These are phyloP conservation scores for Penicillium olsonii DNA, from an alignment of 2,329 filamentous ascomycete genomes.

Conservation along the genomic window DNA sequence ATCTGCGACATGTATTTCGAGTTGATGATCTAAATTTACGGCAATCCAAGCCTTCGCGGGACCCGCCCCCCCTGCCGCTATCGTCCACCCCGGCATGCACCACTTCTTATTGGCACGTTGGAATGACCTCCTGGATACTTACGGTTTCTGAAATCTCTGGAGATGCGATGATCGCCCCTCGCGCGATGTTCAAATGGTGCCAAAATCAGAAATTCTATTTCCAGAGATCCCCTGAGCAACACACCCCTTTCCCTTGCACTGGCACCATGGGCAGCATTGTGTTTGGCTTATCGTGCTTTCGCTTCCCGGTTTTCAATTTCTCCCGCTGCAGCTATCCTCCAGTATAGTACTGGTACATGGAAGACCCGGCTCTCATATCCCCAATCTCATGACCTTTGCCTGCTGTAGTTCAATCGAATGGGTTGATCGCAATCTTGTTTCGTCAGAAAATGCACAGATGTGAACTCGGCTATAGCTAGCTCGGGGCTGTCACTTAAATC, in stretches of 20 bases:
- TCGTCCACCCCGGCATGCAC: conserved; percentile 23
- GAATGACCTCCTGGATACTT: conserved; percentile 19
- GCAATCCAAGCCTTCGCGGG: conserved; percentile 25
- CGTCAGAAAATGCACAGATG: conserved; percentile 2
- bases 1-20: conserved; percentile 3
- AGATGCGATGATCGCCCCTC: conserved; percentile 7
- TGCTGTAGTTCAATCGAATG: conserved; percentile 1
- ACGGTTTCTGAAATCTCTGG: conserved; percentile 8
- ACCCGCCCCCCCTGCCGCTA: conserved; percentile 28
- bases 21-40: conserved; percentile 31
- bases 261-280: no score
- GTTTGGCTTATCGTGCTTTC: no score
- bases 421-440: not conserved
- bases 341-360: no score
- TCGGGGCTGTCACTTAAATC: conserved; percentile 1
- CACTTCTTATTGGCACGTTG: conserved; percentile 25
- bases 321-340: no score
- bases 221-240: not conserved
- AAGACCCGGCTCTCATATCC: not conserved
- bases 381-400: no score
- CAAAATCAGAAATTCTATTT: not conserved
- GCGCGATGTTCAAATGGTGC: conserved; percentile 1
- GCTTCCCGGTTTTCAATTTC: no score
- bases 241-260: not conserved
- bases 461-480: not conserved